Base-by-base conservation (phyloP, 2,329 filamentous ascomycete genomes). In the Fusarium duplospermum region DNA sequence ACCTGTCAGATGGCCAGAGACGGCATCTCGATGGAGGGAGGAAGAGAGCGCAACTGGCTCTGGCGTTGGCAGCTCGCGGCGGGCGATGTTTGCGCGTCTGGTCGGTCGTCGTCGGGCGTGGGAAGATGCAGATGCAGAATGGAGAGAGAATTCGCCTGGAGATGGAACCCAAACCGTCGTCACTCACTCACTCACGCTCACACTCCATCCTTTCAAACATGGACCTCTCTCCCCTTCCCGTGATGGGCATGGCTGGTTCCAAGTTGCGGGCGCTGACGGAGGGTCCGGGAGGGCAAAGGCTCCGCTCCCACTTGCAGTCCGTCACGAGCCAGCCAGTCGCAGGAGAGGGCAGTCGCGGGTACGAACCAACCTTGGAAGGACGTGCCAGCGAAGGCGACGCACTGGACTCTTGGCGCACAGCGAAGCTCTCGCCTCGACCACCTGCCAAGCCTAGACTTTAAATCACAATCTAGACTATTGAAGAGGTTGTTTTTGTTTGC, bases 1-100 rank as follows among this genome's bases (percentile, higher is more conserved):
- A 67, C 52, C 69, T 72, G 58, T 79, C 72, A 78, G 56, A 67
- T 57, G 58, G 56, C 33, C 63, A 40, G 45, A 57, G 62, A 57
- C 31, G 42, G 69, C 78, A 79, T 79, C 29, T 73, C 69, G 66
- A 31, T 64, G 38, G 33, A 29, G 31, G n/a, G 33, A 45, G 62
- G 62, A 35, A 52, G 38, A 35, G 31, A 66, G 33, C 42, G 36
- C 33, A 45, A 47, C 36, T 38, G 64, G 56, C 64, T 56, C 59
- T 63, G 52, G 22, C 52, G 57, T 20, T 38, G 52, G 45, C 35
- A 59, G 36, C 9, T 16, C 11, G 29, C n/a, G 16, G 18, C 10
- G 22, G 31, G 24, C 29, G 38, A 24, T 35, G 18, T 36, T 27
- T 29, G 40, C n/a, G 20, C 22, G 36, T 36, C 31, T 52, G 24